Base-by-base conservation (phyloP, 139 green algal genomes). In the Zygnema circumcarinatum region DNA sequence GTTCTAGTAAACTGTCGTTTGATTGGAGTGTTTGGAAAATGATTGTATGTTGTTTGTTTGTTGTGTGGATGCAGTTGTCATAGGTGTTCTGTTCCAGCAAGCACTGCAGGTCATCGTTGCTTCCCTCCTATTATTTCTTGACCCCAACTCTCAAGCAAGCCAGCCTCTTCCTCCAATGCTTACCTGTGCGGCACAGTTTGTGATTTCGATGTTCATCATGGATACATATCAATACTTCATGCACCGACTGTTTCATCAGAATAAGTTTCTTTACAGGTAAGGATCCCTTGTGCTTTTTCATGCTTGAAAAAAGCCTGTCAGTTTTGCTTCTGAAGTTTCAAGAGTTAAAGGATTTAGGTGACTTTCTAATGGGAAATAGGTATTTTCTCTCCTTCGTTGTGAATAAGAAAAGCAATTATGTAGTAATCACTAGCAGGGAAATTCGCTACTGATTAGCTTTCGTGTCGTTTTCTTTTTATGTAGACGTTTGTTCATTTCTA, bases 171-270 rank as follows among this genome's bases (percentile, higher is more conserved):
- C 67, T 36, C 40, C 39, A 33, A 29, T 86, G 32, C 81, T 76
- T 31, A 39, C 52, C 56, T 78, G 85, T 76, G 42, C 35, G 0
- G n/a, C 74, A 7, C 85, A 94, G 76, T 93, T 95, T 76, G 33
- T 85, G 0, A 47, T 93, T 1, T 91, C 86, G 36, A 95, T 95
- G 93, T 87, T 94, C 22, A 83, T 95, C 1, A 93, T 95, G 91
- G 93, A 95, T 82, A 86, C 93, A 11, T 95, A 91, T 90, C 68
- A 95, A 89, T 95, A 94, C 87, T 93, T 91, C 73, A 94, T 94
- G 74, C 93, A 95, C 87, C 90, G 93, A n/a, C n/a, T 40, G n/a
- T 89, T 94, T 89, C 93, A 95, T 72, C 83, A 89, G 41, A 92
- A 67, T 87, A 90, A 91, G 32, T 91, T 85, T 67, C 89, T 95